phyloP scores from a whole-genome alignment of 441 rosid species.

The Eruca vesicaria region DNA sequence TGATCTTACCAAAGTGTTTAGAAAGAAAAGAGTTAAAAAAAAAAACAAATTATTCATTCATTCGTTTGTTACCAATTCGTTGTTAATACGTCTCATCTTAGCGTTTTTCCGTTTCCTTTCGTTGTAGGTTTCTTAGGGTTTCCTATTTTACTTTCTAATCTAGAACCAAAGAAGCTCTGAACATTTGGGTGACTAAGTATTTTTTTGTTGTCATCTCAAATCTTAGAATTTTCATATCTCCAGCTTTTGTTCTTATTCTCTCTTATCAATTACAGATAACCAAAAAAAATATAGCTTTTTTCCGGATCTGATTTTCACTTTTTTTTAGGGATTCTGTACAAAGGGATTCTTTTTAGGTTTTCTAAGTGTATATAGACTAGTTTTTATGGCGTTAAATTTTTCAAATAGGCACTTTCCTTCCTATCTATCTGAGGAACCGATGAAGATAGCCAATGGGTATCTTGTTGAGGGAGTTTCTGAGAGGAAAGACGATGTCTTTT shows the following conservation, averaged over 20 bases:
- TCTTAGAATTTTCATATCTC: constrained; percentile 72
- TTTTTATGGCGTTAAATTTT: constrained; percentile 79
- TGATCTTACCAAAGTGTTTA: constrained; percentile 17
- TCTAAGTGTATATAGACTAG: constrained; percentile 2
- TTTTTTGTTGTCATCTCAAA: constrained; percentile 86
- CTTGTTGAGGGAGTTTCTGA: constrained; percentile 49
- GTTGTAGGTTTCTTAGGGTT: constrained; percentile 31
- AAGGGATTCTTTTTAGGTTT: constrained; percentile 31
- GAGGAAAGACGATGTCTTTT: constrained; percentile 41
- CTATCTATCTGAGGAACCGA: constrained; percentile 67
- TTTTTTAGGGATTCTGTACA: constrained; percentile 20
- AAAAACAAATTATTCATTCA: constrained; percentile 17
- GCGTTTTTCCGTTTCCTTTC: neutral
- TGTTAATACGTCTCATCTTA: constrained; percentile 21
- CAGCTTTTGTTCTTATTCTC: constrained; percentile 13
- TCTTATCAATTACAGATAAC: neutral
- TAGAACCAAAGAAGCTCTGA: constrained; percentile 70
- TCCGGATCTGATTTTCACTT: constrained; percentile 21
- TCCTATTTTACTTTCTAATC: constrained; percentile 21
- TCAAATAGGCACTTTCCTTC: constrained; percentile 65
- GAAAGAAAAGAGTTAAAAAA: neutral
- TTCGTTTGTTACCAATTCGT: constrained; percentile 22
- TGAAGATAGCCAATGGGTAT: constrained; percentile 68
- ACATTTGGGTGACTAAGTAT: constrained; percentile 72
- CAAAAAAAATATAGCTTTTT: neutral